Percentiles rank a stretch among this genome's conserved stretches.
These are phyloP conservation scores for Hanseniaspora jakobsenii DNA, from an alignment of 805 yeast species.

Conservation along the genomic window DNA sequence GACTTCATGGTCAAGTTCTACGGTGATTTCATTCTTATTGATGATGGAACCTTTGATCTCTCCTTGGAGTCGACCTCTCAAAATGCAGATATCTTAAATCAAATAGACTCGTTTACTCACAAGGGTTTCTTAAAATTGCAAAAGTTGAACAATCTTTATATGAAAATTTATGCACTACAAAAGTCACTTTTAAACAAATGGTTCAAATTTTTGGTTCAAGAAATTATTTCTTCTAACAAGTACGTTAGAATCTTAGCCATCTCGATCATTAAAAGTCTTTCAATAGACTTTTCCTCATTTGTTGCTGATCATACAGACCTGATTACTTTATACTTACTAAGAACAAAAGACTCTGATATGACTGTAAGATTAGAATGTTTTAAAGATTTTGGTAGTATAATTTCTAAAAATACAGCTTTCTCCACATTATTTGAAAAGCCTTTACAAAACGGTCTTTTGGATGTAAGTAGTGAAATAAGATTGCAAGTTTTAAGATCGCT, in stretches of 20 bases:
- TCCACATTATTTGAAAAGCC: neutral
- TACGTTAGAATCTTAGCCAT: conserved; percentile 10
- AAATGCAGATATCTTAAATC: conserved; percentile 1
- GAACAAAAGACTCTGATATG: conserved; percentile 12
- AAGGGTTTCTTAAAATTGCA: conserved; percentile 8
- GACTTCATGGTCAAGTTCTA: conserved; percentile 5
- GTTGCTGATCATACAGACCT: neutral
- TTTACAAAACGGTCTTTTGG: conserved; percentile 1
- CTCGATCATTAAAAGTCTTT: conserved; percentile 4
- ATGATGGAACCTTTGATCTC: conserved; percentile 15
- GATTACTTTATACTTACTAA: conserved; percentile 2
- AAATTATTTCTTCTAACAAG: conserved; percentile 7
- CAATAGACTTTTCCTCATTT: neutral
- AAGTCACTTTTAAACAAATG: conserved; percentile 4
- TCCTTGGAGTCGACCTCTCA: neutral
- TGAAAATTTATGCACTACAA: conserved; percentile 2
- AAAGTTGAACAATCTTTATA: conserved; percentile 7
- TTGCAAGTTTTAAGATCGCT: neutral
- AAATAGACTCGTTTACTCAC: conserved; percentile 7
- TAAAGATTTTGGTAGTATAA: neutral
- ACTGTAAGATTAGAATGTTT: conserved; percentile 11
- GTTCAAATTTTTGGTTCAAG: conserved; percentile 1
- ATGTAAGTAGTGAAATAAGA: conserved; percentile 7
- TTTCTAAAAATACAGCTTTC: neutral
- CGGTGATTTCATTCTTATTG: conserved; percentile 4